Percentiles rank a stretch among this genome's conserved stretches.
These are phyloP conservation scores for Apium graveolens DNA, from an alignment of 129 eudicot species.

Conservation along the genomic window DNA sequence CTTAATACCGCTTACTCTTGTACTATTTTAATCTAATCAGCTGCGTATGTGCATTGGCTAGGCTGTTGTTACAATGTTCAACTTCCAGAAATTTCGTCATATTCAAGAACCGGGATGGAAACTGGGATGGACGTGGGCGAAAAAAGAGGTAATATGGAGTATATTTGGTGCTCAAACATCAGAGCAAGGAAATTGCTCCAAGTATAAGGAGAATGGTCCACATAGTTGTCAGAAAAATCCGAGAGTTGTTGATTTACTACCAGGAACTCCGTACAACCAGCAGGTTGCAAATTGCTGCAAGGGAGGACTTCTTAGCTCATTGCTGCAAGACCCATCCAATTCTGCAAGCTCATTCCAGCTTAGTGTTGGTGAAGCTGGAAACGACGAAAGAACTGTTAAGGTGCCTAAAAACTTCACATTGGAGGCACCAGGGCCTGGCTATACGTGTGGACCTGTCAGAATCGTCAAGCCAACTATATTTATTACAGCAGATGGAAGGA, in stretches of 20 bases:
- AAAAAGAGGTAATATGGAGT: slow-evolving; percentile 87
- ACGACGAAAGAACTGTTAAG: slow-evolving; percentile 68
- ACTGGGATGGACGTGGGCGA: slow-evolving; percentile 95
- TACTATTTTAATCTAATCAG: neutral
- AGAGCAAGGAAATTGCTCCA: slow-evolving; percentile 91
- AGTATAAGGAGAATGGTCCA: slow-evolving; percentile 54
- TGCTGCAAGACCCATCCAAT: slow-evolving; percentile 71
- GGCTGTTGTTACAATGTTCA: slow-evolving; percentile 86
- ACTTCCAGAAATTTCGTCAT: slow-evolving; percentile 83
- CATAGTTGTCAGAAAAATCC: slow-evolving; percentile 87
- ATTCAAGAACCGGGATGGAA: slow-evolving; percentile 93
- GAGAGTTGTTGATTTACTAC: slow-evolving; percentile 66
- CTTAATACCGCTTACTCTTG: too few relatives aligned
- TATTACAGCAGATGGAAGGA: slow-evolving; percentile 57
- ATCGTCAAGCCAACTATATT: slow-evolving; percentile 63
- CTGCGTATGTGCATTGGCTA: slow-evolving; percentile 17
- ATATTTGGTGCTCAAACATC: slow-evolving; percentile 84
- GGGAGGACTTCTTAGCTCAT: slow-evolving; percentile 82
- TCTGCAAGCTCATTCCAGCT: slow-evolving; percentile 77
- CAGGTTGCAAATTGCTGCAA: slow-evolving; percentile 90
- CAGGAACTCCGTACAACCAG: slow-evolving; percentile 89
- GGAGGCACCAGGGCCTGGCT: slow-evolving; percentile 86
- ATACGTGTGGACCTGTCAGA: slow-evolving; percentile 82
- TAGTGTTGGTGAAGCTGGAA: slow-evolving; percentile 83
- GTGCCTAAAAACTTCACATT: slow-evolving; percentile 79